Evolutionary conservation across 1,284 basidiomycete species (phyloP).

Genomic region (Ustilago loliicola): DNA sequence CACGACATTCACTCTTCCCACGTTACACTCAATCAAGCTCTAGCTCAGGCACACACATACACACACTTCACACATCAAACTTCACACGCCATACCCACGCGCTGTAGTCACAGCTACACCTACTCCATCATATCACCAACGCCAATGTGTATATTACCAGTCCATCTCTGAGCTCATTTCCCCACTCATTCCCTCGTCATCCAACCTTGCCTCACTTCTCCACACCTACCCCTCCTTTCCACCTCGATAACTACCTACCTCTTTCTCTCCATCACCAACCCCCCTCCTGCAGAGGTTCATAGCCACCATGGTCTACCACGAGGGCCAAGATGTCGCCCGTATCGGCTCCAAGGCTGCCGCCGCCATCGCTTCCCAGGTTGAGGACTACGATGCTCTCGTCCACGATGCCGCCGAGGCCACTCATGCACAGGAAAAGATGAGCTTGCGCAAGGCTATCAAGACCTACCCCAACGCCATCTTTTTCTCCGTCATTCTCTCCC

Average conservation of each 20-base stretch:
- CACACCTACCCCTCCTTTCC: slow-evolving; percentile 4
- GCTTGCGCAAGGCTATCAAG: slow-evolving; percentile 70
- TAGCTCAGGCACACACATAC: not conserved
- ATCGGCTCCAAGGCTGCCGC: slow-evolving; percentile 58
- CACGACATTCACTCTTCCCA: not conserved
- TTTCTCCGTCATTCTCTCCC: slow-evolving; percentile 72
- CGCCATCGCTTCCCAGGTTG: slow-evolving; percentile 55
- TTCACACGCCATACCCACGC: slow-evolving; percentile 3
- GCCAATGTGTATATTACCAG: slow-evolving; percentile 37
- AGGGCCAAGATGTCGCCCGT: slow-evolving; percentile 49
- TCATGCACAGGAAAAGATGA: slow-evolving; percentile 70
- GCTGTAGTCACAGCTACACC: not conserved
- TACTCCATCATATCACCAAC: not conserved
- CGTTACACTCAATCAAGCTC: slow-evolving; percentile 7
- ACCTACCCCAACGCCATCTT: slow-evolving; percentile 72
- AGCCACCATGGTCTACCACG: slow-evolving; percentile 29
- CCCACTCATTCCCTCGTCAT: slow-evolving; percentile 2
- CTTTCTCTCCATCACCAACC: not conserved
- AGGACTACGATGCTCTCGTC: slow-evolving; percentile 68
- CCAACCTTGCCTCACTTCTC: slow-evolving; percentile 13
- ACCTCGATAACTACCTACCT: not conserved
- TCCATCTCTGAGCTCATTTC: slow-evolving; percentile 6
- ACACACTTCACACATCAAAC: too few relatives aligned
- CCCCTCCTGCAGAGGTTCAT: not conserved
- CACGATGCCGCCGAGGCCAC: slow-evolving; percentile 71